Evolutionary conservation across 768 basidiomycete species (phyloP).

Genomic region (Coprinellus micaceus): DNA sequence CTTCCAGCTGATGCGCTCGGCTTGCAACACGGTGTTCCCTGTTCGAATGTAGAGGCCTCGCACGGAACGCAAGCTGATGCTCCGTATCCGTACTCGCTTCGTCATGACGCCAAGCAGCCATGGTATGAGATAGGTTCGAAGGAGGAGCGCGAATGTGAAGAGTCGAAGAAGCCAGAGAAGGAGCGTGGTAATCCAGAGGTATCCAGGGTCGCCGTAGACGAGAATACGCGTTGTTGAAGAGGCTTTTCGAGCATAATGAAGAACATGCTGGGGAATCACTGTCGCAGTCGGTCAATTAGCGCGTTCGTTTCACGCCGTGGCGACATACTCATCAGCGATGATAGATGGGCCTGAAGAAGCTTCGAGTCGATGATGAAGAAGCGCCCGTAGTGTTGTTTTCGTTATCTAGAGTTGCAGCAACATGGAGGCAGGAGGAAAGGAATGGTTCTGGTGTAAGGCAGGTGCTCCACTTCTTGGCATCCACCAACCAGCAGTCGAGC

Average conservation of each 20-base stretch:
- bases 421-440: too few species aligned
- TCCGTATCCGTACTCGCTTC: constrained; percentile 63
- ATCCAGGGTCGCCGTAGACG: constrained; percentile 28
- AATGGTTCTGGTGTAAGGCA: too few species aligned
- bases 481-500: too few species aligned
- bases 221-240: constrained; percentile 21
- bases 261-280: not conserved
- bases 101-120: constrained; percentile 58
- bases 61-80: constrained; percentile 73
- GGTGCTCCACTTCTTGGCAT: too few species aligned
- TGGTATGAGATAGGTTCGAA: constrained; percentile 66
- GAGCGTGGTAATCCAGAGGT: constrained; percentile 37
- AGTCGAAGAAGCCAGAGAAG: constrained; percentile 50
- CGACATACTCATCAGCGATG: not conserved
- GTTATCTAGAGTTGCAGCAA: too few species aligned
- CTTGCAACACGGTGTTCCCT: constrained; percentile 49
- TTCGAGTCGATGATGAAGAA: too few species aligned
- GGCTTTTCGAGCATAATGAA: not conserved
- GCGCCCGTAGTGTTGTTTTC: too few species aligned
- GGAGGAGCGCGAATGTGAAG: constrained; percentile 50
- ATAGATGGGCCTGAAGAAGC: too few species aligned
- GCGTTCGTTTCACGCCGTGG: not conserved
- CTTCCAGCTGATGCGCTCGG: constrained; percentile 71
- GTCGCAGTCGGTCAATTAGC: not conserved
- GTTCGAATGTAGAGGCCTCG: constrained; percentile 68